Conservation (phyloP, 2,329 filamentous ascomycete species). For the Fusarium penzigii region DNA sequence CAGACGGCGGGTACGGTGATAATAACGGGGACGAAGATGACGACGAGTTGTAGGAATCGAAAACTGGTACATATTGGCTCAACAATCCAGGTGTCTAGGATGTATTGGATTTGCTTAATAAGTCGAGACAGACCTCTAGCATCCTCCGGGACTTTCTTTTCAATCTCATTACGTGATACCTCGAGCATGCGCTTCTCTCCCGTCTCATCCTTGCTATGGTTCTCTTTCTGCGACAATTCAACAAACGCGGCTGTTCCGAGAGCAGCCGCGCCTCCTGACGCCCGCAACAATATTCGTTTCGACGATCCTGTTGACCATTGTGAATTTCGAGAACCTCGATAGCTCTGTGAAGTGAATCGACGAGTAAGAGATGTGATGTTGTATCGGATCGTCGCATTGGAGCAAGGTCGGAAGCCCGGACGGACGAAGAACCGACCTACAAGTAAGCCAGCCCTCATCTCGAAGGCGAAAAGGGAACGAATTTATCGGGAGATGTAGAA, state of each 20-base stretch:
- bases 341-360: slow-evolving; percentile 27
- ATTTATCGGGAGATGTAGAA: slow-evolving; percentile 4
- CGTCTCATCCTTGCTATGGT: slow-evolving; percentile 57
- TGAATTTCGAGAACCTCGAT: slow-evolving; percentile 25
- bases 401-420: slow-evolving; percentile 33
- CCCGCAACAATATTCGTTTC: slow-evolving; percentile 37
- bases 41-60: slow-evolving; percentile 81
- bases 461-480: slow-evolving; percentile 27
- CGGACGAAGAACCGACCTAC: slow-evolving; percentile 47
- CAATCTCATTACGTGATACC: slow-evolving; percentile 75
- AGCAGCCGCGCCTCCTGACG: slow-evolving; percentile 41
- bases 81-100: slow-evolving; percentile 71
- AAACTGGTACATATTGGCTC: slow-evolving; percentile 86
- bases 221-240: slow-evolving; percentile 56
- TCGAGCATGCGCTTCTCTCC: slow-evolving; percentile 86
- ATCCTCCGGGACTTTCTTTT: slow-evolving; percentile 64
- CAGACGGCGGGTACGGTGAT: slow-evolving; percentile 77
- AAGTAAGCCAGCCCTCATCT: slow-evolving; percentile 48
- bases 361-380: slow-evolving; percentile 17
- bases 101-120: slow-evolving; percentile 61
- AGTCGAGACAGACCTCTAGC: slow-evolving; percentile 60
- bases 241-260: slow-evolving; percentile 60
- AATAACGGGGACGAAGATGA: slow-evolving; percentile 92
- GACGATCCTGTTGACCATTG: slow-evolving; percentile 25
- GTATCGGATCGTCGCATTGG: slow-evolving; percentile 12